Evolutionary conservation across 2,329 filamentous ascomycete species (phyloP).

Genomic region (Fragosphaeria purpurea): DNA sequence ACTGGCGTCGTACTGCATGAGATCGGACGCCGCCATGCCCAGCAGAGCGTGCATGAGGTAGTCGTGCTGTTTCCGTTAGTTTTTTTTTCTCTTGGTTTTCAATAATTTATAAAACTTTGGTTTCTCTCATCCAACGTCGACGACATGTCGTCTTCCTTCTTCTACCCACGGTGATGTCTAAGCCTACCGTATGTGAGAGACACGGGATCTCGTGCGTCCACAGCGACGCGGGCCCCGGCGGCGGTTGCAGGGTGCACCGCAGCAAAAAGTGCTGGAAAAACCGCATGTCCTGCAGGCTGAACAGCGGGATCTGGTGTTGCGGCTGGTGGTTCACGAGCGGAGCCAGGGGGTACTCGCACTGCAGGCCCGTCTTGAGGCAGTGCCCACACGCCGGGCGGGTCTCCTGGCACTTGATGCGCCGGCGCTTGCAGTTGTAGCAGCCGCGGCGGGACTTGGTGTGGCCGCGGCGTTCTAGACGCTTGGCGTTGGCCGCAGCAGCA

Average conservation of each 20-base stretch:
- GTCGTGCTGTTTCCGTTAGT: constrained; percentile 37
- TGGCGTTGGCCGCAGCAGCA: constrained; percentile 15
- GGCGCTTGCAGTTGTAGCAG: constrained; percentile 57
- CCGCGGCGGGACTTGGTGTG: constrained; percentile 57
- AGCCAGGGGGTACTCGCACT: constrained; percentile 50
- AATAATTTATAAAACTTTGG: too few species aligned
- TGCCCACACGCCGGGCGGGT: constrained; percentile 53
- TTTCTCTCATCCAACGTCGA: too few species aligned
- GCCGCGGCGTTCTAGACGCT: constrained; percentile 44
- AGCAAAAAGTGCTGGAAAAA: constrained; percentile 59
- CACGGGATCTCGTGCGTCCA: constrained; percentile 60
- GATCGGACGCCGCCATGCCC: constrained; percentile 56
- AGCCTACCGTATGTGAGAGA: constrained; percentile 52
- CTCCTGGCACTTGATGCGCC: constrained; percentile 61
- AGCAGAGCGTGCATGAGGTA: constrained; percentile 64
- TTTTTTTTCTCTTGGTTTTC: too few species aligned
- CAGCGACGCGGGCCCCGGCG: constrained; percentile 52
- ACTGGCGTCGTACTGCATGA: constrained; percentile 40
- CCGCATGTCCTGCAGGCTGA: constrained; percentile 55
- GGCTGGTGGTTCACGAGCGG: constrained; percentile 45
- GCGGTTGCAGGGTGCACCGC: constrained; percentile 52
- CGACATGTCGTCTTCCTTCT: too few species aligned
- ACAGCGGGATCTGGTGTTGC: constrained; percentile 47
- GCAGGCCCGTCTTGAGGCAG: constrained; percentile 50
- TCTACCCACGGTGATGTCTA: background rate